Evolutionary conservation across 2,329 filamentous ascomycete genomes (phyloP), one percentile per base, ranked within the genome.

Genomic region (Aspergillus novoparasiticus): DNA sequence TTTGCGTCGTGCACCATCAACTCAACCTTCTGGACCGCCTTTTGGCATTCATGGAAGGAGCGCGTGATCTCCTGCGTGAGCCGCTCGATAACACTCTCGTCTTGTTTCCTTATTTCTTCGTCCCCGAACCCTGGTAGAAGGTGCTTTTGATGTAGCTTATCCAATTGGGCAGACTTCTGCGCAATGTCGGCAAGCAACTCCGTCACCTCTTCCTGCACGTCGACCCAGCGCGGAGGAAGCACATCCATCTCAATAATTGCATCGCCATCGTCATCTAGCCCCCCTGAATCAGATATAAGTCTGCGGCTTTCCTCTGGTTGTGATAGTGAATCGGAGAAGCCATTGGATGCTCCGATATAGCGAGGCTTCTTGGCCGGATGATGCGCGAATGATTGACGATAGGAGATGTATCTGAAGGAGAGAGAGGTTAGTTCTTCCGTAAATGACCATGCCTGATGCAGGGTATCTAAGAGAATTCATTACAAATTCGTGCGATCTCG

Each of bases 401-500:
- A 99, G 80, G 95, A 98, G 78, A 99, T 95, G 80, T 96, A 99
- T 78, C 94, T 97, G 75, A 66, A 34, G 28, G 23, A 43, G 3
- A 36, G 51, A 16, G n/a, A 32, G 19, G 45, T 48, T 57, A 30
- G 30, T 43, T 41, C 50, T 58, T 48, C 57, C 61, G 23, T 23
- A 23, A 26, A 48, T 51, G 3, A 21, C 19, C 9, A 12, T 26
- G 16, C 41, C 12, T 6, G 26, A 19, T 34, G 30, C 9, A 16
- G 4, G 43, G n/a, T 45, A 23, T 11, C 63, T 60, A 63, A 64
- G 63, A 62, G 57, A 66, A 64, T 45, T 64, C 56, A 87, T 72
- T 88, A 97, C 93, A 99, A 91, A 79, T 98, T 99, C 72, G 95
- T 99, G 82, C 95, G 91, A 86, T 99, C 95, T 84, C 95, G 93